phyloP scores from a whole-genome alignment of 768 basidiomycete species.

The Trametes punicea region DNA sequence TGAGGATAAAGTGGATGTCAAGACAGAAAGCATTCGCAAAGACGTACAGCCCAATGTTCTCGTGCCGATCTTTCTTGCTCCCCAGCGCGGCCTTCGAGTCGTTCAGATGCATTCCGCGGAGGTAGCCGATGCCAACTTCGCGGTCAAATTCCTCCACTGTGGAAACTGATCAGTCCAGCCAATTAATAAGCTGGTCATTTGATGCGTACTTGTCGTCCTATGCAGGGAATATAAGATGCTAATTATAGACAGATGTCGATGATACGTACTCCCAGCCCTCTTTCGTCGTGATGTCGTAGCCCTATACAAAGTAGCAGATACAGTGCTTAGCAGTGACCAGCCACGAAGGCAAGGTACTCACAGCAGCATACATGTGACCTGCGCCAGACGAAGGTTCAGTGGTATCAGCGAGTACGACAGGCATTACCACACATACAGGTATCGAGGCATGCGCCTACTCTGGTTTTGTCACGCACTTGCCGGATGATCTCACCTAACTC shows the following conservation, averaged over 20 bases:
- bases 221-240: constrained; percentile 10
- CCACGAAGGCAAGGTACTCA: constrained; percentile 32
- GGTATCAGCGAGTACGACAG: not conserved
- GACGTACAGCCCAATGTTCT: constrained; percentile 78
- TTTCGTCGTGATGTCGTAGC: constrained; percentile 75
- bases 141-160: constrained; percentile 63
- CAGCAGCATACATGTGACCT: constrained; percentile 81
- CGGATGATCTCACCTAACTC: constrained; percentile 69
- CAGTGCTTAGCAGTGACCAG: not conserved
- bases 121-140: constrained; percentile 67
- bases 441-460: constrained; percentile 83
- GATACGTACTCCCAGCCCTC: constrained; percentile 66
- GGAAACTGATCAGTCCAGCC: not conserved
- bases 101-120: constrained; percentile 83
- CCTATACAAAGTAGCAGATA: constrained; percentile 36
- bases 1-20: not conserved
- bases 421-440: constrained; percentile 53
- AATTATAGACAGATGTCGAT: not conserved
- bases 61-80: constrained; percentile 74
- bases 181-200: not conserved
- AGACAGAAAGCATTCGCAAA: not conserved
- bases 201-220: constrained; percentile 25
- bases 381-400: not conserved
- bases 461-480: constrained; percentile 63
- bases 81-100: constrained; percentile 67